These are phyloP conservation scores for Prunus mume DNA, from an alignment of 306 rosid species.

Conservation along the genomic window DNA sequence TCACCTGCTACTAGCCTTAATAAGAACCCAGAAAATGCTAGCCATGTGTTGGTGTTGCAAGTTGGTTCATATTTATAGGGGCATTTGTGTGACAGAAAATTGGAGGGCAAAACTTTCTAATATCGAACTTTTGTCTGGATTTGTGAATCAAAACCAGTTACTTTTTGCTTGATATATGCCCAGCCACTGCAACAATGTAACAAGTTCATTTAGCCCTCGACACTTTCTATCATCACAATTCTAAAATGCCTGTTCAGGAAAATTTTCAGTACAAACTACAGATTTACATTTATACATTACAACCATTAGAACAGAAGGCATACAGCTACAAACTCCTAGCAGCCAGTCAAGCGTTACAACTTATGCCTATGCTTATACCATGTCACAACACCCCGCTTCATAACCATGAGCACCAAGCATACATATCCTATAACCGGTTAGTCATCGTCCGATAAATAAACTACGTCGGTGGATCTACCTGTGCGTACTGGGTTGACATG, in stretches of 20 bases:
- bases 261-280: background rate
- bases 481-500: slow-evolving; percentile 27
- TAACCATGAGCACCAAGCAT: background rate
- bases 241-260: background rate
- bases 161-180: too few species aligned
- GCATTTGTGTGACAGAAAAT: too few species aligned
- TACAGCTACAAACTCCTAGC: background rate
- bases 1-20: too few species aligned
- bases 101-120: too few species aligned
- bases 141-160: too few species aligned
- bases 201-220: background rate
- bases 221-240: background rate
- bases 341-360: background rate
- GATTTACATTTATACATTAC: background rate
- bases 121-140: too few species aligned
- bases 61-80: too few species aligned
- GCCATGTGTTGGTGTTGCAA: too few species aligned
- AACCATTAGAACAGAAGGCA: background rate
- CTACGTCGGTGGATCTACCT: slow-evolving; percentile 35
- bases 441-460: slow-evolving; percentile 80
- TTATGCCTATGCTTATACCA: slow-evolving; percentile 1
- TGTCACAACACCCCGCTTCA: background rate
- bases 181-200: too few species aligned
- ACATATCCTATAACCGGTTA: slow-evolving; percentile 25
- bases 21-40: too few species aligned